These are phyloP conservation scores for Backusella liffmaniae DNA, from an alignment of 192 early-diverging fungal species.

Conservation along the genomic window DNA sequence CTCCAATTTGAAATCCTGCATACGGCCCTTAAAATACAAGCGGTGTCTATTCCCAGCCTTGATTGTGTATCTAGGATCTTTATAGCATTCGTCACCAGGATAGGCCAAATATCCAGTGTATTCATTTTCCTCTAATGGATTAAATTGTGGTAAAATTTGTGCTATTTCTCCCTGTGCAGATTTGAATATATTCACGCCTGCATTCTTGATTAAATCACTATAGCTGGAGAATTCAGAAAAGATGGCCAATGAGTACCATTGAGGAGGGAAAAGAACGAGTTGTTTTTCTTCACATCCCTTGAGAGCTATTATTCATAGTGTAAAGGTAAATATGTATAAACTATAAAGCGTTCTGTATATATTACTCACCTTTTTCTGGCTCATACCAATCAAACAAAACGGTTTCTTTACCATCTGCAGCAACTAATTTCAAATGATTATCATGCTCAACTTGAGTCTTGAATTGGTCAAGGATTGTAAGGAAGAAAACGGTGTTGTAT, in stretches of 20 bases:
- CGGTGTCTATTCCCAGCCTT: slow-evolving; percentile 16
- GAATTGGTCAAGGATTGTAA: slow-evolving; percentile 51
- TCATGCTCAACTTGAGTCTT: slow-evolving; percentile 17
- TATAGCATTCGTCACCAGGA: slow-evolving; percentile 30
- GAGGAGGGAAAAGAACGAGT: slow-evolving; percentile 33
- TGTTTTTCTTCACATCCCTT: slow-evolving; percentile 9
- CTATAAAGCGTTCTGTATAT: background rate
- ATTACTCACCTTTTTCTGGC: slow-evolving; percentile 51
- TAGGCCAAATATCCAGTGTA: slow-evolving; percentile 24
- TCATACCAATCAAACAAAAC: slow-evolving; percentile 63
- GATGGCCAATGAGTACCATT: slow-evolving; percentile 29
- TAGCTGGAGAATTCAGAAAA: slow-evolving; percentile 1
- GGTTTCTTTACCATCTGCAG: slow-evolving; percentile 63
- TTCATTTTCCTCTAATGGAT: background rate
- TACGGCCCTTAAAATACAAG: slow-evolving; percentile 18
- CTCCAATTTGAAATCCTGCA: slow-evolving; percentile 14
- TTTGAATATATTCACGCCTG: slow-evolving; percentile 26
- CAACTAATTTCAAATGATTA: slow-evolving; percentile 23
- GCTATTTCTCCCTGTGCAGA: background rate
- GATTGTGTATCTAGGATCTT: background rate
- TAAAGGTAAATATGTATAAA: background rate
- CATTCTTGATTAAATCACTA: slow-evolving; percentile 9
- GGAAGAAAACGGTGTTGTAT: slow-evolving; percentile 68
- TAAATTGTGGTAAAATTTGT: slow-evolving; percentile 23
- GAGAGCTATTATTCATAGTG: slow-evolving; percentile 7